Evolutionary conservation across 208 protist genomes (phyloP), one percentile per base, ranked within the genome.

Genomic region (Leishmania tropica): DNA sequence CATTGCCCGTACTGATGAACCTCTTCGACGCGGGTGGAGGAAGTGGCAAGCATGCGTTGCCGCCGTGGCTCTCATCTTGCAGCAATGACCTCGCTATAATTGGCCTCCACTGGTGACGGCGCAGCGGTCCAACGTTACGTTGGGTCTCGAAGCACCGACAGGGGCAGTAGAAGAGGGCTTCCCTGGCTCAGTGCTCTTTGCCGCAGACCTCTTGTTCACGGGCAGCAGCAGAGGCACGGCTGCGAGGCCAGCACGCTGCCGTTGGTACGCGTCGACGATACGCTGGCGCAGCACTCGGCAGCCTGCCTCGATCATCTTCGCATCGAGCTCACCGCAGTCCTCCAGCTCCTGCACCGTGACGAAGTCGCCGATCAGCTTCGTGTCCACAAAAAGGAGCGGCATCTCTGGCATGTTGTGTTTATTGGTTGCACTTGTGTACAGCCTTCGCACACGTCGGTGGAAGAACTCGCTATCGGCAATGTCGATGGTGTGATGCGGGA

Each of bases 321-420:
- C 83, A 67, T 93, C 87, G 3, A 96, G 64, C 54, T 81, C 65
- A 28, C 86, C 92, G n/a, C 83, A 83, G 80, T 96, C 92, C 79
- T 94, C 91, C 79, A 95, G 48, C 40, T 95, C 91, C 78, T 96
- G 93, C 37, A 95, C 62, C 19, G 79, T 80, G n/a, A 85, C 85
- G 54, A 89, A 90, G 78, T 89, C 78, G 65, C 93, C 91, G 53
- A 95, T 89, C 65, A 88, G 86, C 40, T 76, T 87, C 56, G 80
- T 56, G 48, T 92, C 91, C 42, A 96, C 89, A 76, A 90, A 96
- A 1, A 96, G 83, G 0, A 92, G 71, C 70, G 93, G 90, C 83
- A 90, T 85, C 19, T 62, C 73, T 45, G 83, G 81, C 73, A 80
- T 88, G n/a, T 37, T 42, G 8, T 78, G 68, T 51, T 81, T 75